Evolutionary conservation across 768 basidiomycete genomes (phyloP).

Genomic region (Cystofilobasidium macerans): DNA sequence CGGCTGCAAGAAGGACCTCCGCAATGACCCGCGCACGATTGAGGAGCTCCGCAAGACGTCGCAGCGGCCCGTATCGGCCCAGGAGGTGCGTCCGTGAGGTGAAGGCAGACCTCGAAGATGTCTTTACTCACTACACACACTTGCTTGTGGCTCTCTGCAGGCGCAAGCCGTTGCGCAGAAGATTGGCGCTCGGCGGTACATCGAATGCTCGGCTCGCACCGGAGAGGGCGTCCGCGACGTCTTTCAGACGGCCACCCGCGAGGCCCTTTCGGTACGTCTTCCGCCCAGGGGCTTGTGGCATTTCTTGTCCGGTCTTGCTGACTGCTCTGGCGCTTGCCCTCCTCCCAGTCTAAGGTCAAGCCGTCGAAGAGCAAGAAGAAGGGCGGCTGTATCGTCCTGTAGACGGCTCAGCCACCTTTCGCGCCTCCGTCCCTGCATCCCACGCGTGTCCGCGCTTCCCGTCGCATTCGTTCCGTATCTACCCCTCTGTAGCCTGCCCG

Average conservation of each 20-base stretch:
- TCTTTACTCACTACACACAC: background rate
- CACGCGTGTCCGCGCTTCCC: too few relatives aligned
- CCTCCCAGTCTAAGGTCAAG: constrained; percentile 22
- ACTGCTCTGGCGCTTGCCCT: background rate
- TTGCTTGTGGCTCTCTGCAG: constrained; percentile 41
- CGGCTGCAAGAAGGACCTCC: constrained; percentile 97
- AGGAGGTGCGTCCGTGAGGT: constrained; percentile 68
- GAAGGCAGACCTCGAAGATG: too few relatives aligned
- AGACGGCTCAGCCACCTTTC: constrained; percentile 9
- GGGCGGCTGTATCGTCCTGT: constrained; percentile 24
- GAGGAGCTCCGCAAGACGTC: constrained; percentile 88
- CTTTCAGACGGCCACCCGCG: constrained; percentile 93
- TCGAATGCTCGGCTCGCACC: constrained; percentile 92
- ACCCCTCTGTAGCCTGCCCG: too few relatives aligned
- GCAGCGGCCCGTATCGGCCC: constrained; percentile 85
- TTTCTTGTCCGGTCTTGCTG: background rate
- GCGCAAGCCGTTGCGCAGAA: constrained; percentile 90
- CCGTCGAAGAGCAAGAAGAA: constrained; percentile 9
- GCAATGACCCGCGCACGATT: constrained; percentile 82
- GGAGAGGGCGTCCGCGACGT: constrained; percentile 97
- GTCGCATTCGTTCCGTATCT: too few relatives aligned
- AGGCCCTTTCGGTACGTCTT: constrained; percentile 50
- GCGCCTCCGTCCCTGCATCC: too few relatives aligned
- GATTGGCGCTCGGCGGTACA: constrained; percentile 91
- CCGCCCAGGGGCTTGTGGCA: background rate